Evolutionary conservation across 2,329 filamentous ascomycete genomes (phyloP), one percentile per base, ranked within the genome.

Genomic region (Fonsecaea monophora): DNA sequence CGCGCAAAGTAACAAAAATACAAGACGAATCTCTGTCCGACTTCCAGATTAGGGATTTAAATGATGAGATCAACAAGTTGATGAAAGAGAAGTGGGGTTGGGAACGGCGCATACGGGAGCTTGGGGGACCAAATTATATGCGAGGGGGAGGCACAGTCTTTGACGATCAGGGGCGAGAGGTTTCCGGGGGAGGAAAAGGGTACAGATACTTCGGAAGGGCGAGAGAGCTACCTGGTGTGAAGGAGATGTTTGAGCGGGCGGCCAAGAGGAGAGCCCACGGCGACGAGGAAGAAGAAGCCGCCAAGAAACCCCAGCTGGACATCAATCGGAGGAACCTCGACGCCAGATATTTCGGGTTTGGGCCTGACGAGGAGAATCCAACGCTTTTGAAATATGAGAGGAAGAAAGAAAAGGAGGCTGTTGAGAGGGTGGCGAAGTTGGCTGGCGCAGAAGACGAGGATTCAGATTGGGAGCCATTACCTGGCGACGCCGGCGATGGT

Each of bases 71-170:
- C 84, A 99, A 99, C 84, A 96, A 97, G 82, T 86, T 97, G 69
- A 97, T 99, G 92, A 89, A 93, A 71, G 95, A 99, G 83, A 99
- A 99, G 81, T 93, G 96, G 85, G 94, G 96, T 86, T 99, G 95
- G 95, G 95, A 99, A 83, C 88, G 95, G 73, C 93, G 97, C 81
- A 97, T 99, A 73, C 87, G 94, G 66, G 96, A 96, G 75, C 79
- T 98, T 30, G 95, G 95, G n/a, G 95, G 95, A 2, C 95, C 95
- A 35, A 98, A 98, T 80, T 99, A 98, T 79, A 96, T 95, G 90
- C 86, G 93, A 58, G 87, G 87, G 4, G 86, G 85, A 0, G 88
- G 84, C 35, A 87, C 88, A 71, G 84, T 91, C 57, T 92, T 91
- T 78, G 90, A 92, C 76, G 90, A 92, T 74, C 85, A 88, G 64